Evolutionary conservation across 768 basidiomycete genomes (phyloP).

Genomic region (Naganishia vishniacii): DNA sequence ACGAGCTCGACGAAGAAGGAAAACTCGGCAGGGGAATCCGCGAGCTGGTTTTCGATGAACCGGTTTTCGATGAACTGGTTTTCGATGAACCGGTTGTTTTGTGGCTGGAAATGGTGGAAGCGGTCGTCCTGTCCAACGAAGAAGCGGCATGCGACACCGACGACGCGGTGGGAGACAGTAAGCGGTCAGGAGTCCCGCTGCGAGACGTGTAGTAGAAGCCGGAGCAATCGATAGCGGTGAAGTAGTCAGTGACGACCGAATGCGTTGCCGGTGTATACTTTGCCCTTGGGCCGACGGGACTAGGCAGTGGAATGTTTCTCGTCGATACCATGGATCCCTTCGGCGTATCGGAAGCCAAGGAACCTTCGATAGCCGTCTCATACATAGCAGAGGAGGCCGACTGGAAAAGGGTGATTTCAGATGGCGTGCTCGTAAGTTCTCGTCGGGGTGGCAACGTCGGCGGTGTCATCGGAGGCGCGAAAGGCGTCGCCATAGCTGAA

Average conservation of each 20-base stretch:
- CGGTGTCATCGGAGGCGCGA: not conserved
- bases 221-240: constrained; percentile 21
- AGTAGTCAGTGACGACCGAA: constrained; percentile 13
- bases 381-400: too few relatives aligned
- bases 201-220: not conserved
- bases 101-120: not conserved
- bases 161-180: not conserved
- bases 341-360: not conserved
- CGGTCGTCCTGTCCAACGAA: not conserved
- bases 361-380: too few relatives aligned
- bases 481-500: not conserved
- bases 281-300: not conserved
- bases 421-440: not conserved
- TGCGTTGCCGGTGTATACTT: not conserved
- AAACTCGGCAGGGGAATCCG: not conserved
- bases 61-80: too few relatives aligned
- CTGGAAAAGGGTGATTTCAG: not conserved
- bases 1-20: constrained; percentile 1
- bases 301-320: not conserved
- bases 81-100: not conserved
- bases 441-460: constrained; percentile 1
- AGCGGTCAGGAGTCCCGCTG: not conserved
- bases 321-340: not conserved
- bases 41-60: too few relatives aligned
- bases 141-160: constrained; percentile 21